Base-by-base conservation (phyloP, 805 yeast genomes). In the Candida incommunis region DNA sequence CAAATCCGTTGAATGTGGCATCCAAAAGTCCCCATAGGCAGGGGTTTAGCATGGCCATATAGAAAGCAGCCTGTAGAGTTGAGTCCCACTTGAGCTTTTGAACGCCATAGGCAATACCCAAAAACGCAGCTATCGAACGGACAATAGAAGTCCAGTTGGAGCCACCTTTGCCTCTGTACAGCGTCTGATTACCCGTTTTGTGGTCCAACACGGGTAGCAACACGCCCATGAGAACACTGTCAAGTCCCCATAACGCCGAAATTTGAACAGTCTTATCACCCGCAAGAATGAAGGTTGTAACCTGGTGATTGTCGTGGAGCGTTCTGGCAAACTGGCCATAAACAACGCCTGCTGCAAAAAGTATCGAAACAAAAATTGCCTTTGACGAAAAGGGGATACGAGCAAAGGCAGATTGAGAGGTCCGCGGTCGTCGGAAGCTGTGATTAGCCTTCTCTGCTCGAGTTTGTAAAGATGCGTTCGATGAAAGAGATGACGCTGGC, bases 1-100 rank as follows among this genome's bases (percentile, higher is more conserved):
- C 48, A 45, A 66, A 58, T 22, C 70, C 70, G 49, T 58, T 57
- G 15, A 57, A 43, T 4, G 69, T 57, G 21, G 59, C 54, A 45
- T 66, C 70, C 26, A 63, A 49, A 5, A 64, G 54, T 42, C 54
- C 60, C 70, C 70, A 66, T 46, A 66, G 48, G 22, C 59, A 56
- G 11, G 70, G 70, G 46, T 61, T 64, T 16, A 63, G 57, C 41
- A 64, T 50, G 5, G 62, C 61, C 60, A 65, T 59, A 25, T 59
- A 58, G 27, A 54, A 49, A 2, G 65, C 61, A 1, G 66, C 65
- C 45, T 63, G 65, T 20, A 56, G 43, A 2, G 62, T 58, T 1
- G 64, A 60, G 5, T 58, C 48, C 65, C 65, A 61, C 11, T 60
- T 55, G 23, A 66, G 55, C 47, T 63, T 62, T 15, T 65, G 58